phyloP scores from a whole-genome alignment of 2,329 filamentous ascomycete species.

The Aschersonia sp. region DNA sequence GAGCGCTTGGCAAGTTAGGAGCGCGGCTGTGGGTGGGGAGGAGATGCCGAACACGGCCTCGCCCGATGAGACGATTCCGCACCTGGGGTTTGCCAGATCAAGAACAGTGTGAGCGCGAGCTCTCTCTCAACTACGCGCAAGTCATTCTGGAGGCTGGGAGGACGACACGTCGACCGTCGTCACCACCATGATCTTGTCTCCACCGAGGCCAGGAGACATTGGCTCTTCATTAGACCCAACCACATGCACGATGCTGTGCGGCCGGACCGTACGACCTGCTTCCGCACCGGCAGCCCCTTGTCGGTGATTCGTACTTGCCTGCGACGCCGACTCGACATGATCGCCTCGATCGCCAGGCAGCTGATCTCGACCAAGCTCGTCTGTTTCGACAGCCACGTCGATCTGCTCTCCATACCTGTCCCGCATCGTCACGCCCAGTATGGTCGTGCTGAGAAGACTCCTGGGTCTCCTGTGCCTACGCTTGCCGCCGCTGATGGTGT shows the following conservation, averaged over 20 bases:
- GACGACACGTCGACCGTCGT: slow-evolving; percentile 14
- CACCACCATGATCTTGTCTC: slow-evolving; percentile 13
- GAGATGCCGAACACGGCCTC: no score
- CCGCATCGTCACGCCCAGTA: slow-evolving; percentile 12
- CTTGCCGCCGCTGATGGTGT: slow-evolving; percentile 6
- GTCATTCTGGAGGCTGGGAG: slow-evolving; percentile 2
- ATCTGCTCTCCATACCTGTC: slow-evolving; percentile 16
- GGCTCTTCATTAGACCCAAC: slow-evolving; percentile 3
- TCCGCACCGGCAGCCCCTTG: slow-evolving; percentile 6
- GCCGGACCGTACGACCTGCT: not conserved
- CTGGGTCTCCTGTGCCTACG: slow-evolving; percentile 6
- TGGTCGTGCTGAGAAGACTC: slow-evolving; percentile 5
- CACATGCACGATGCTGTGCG: not conserved
- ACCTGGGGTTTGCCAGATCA: no score
- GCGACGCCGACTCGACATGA: slow-evolving; percentile 15
- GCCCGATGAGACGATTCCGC: no score
- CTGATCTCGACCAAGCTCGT: not conserved
- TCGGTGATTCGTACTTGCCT: slow-evolving; percentile 5
- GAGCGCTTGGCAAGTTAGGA: no score
- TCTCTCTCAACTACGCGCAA: no score
- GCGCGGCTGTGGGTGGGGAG: no score
- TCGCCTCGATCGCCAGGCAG: slow-evolving; percentile 10
- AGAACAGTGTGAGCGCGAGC: no score
- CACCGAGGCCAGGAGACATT: not conserved
- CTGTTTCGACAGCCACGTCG: not conserved